Evolutionary conservation across 495 filamentous ascomycete genomes (phyloP), one percentile per base, ranked within the genome.

Genomic region (Aspergillus haitiensis): DNA sequence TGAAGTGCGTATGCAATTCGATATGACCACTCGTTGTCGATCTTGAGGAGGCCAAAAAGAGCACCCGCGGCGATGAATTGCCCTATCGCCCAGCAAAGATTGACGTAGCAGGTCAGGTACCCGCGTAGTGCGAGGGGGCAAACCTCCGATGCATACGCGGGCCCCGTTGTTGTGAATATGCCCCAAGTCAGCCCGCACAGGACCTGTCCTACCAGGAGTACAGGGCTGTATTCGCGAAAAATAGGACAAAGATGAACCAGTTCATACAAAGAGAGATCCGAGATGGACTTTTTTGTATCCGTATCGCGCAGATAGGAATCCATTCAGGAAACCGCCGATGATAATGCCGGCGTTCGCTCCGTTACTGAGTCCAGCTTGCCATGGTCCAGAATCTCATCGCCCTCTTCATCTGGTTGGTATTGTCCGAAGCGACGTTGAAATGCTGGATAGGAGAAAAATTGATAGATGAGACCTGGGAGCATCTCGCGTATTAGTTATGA

Each of bases 21-120:
- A 54, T 85, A 87, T 68, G 67, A 52, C 70, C 70, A 64, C 63
- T 74, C 15, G 75, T 77, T 31, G 2, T 55, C 8, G 27, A 61
- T 62, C n/a, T 56, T 56, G 32, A 78, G 62, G n/a, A 77, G 73
- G n/a, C 81, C 82, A 9, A 78, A 74, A 7, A 84, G 73, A 4
- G 86, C 78, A 5, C 79, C 80, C 10, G 81, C 79, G 0, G 77
- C 79, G 11, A 88, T 73, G 6, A 87, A 73, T 53, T 87, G 84
- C 3, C 85, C 86, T 7, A 87, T 86, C 40, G 84, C 84, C 77
- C 84, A 90, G 73, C 84, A 88, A 46, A 88, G 71, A 62, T 87
- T 87, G 45, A 86, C 83, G 59, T 81, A 86, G 42, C 75, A 76
- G 12, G 85, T 86, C 7, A 86, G 70, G 56, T 77, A 80, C 2